phyloP scores from a whole-genome alignment of 306 rosid genomes.

The Trichosanthes cucumerina region DNA sequence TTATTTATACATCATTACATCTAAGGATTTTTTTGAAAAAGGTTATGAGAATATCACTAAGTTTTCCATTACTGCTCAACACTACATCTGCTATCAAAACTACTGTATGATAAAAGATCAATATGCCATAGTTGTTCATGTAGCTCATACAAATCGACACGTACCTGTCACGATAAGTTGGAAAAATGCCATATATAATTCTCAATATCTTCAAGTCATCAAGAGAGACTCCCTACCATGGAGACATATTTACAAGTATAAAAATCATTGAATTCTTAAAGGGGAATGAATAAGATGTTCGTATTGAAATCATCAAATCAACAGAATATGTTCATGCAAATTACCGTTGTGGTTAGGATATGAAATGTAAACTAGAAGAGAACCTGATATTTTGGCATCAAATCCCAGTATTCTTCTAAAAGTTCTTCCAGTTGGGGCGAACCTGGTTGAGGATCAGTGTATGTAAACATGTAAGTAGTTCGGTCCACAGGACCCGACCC shows the following conservation, averaged over 20 bases:
- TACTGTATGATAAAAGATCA: neutral
- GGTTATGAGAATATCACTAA: neutral
- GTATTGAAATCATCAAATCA: neutral
- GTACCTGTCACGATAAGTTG: constrained; percentile 79
- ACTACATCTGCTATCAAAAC: neutral
- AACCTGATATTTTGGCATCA: constrained; percentile 93
- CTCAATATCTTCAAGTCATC: constrained; percentile 68
- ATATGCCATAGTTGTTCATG: neutral
- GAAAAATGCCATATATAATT: constrained; percentile 80
- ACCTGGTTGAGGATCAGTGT: constrained; percentile 72
- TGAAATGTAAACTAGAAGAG: constrained; percentile 4
- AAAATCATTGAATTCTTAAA: neutral
- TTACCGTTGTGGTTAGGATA: neutral
- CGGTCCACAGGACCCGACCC: constrained; percentile 90
- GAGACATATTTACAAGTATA: neutral
- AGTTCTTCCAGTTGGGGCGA: constrained; percentile 75
- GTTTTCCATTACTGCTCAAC: neutral
- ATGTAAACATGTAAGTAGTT: constrained; percentile 89
- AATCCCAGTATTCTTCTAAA: constrained; percentile 76
- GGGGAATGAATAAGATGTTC: neutral
- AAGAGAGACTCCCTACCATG: constrained; percentile 60
- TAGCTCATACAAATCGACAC: neutral
- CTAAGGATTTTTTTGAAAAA: neutral
- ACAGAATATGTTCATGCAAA: neutral
- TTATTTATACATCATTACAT: neutral